Base-by-base conservation (phyloP, 2,329 filamentous ascomycete genomes). In the Venturia oleaginea region DNA sequence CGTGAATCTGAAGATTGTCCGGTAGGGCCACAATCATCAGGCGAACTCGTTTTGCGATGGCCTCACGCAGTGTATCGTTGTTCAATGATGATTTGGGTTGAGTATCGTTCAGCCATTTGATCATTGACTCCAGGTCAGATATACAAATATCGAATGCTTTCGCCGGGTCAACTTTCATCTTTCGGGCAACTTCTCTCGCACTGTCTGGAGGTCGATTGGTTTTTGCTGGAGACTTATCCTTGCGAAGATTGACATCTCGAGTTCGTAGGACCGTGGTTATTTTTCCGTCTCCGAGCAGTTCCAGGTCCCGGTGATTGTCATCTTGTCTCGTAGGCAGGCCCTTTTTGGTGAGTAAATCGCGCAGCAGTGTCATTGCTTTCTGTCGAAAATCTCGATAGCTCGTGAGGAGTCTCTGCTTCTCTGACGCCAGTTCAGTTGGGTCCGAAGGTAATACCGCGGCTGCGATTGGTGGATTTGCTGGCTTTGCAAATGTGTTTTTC, bases 71-170 rank as follows among this genome's bases (percentile, higher is more conserved):
- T 19, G 27, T 15, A 24, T 64, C 63, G 32, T 51, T 61, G 63
- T 61, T 61, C 40, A 34, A 34, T 7, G 19, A n/a, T 15, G 43
- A 55, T 65, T n/a, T 38, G 11, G 30, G 32, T 51, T 32, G 63
- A 40, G 42, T 55, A 30, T 32, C 24, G 2, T 24, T 24, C 22
- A 61, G 27, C 54, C 54, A 60, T 19, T 42, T 32, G 13, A 46
- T 24, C 62, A 65, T 65, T 6, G 66, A 11, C 37, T 60, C 32
- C 46, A 65, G 43, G 27, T 65, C 64, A n/a, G 34, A n/a, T 3
- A 59, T 48, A 8, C 38, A 59, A n/a, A 48, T 62, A 19, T 37
- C 22, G 15, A 57, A 32, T 4, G 64, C 64, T 24, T 27, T 57
- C 13, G 13, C 19, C 19, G 40, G 38, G 40, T 65, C 37, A 17